Evolutionary conservation across 2,329 filamentous ascomycete species (phyloP).

Genomic region (Lachnellula cervina): DNA sequence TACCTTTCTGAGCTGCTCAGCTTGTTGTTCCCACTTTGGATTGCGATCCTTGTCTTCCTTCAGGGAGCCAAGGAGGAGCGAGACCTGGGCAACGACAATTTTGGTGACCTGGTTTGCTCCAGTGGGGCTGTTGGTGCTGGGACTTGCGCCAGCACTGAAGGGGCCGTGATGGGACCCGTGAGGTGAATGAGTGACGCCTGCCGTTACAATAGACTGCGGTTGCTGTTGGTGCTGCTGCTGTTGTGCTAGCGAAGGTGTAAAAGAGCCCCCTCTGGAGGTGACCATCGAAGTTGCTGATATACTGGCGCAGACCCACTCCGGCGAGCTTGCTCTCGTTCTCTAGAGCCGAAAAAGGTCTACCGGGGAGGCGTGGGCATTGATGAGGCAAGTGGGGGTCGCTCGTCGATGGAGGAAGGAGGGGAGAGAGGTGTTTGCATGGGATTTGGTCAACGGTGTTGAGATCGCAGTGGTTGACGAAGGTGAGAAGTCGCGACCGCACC

Average conservation of each 20-base stretch:
- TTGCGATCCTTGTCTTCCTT: slow-evolving; percentile 85
- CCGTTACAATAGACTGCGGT: slow-evolving; percentile 31
- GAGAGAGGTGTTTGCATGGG: neutral
- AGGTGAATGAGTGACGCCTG: slow-evolving; percentile 31
- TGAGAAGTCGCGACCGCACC: slow-evolving; percentile 1
- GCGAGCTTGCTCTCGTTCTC: slow-evolving; percentile 33
- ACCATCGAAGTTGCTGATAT: slow-evolving; percentile 34
- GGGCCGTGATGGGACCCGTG: slow-evolving; percentile 43
- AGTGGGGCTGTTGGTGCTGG: slow-evolving; percentile 36
- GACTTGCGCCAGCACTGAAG: slow-evolving; percentile 33
- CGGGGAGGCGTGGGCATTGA: slow-evolving; percentile 29
- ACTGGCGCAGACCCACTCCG: slow-evolving; percentile 32
- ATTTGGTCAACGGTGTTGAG: neutral
- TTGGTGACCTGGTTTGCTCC: slow-evolving; percentile 68
- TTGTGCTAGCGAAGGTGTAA: slow-evolving; percentile 33
- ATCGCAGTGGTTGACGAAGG: neutral
- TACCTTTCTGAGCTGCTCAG: slow-evolving; percentile 89
- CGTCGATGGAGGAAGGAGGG: neutral
- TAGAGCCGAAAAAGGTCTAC: slow-evolving; percentile 31
- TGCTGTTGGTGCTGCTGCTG: slow-evolving; percentile 19
- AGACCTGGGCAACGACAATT: slow-evolving; percentile 92
- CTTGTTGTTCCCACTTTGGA: slow-evolving; percentile 85
- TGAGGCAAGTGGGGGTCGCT: slow-evolving; percentile 5
- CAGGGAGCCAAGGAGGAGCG: slow-evolving; percentile 87
- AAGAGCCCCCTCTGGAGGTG: slow-evolving; percentile 33